A percentile compares a stretch with the other conserved stretches of the same genome.
phyloP scores from a whole-genome alignment of 768 basidiomycete species.

The Leccinum longicurvipes region DNA sequence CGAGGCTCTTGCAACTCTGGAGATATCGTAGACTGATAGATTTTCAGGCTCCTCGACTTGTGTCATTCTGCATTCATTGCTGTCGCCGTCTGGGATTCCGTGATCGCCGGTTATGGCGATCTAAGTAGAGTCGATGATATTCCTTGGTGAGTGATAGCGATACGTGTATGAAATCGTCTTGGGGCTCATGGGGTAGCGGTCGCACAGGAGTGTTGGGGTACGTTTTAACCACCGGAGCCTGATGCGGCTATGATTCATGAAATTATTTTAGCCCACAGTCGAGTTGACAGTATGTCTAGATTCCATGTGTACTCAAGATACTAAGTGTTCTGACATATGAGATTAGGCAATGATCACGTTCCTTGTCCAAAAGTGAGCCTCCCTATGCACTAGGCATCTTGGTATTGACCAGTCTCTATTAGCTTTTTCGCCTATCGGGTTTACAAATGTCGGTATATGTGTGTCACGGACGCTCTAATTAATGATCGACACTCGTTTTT shows the following conservation, averaged over 20 bases:
- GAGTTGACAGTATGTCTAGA: slow-evolving; percentile 17
- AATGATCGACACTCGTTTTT: not conserved
- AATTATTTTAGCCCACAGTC: slow-evolving; percentile 12
- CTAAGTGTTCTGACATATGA: not conserved
- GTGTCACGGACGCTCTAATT: not conserved
- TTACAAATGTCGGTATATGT: slow-evolving; percentile 16
- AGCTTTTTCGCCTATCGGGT: slow-evolving; percentile 27
- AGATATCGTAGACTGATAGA: not conserved
- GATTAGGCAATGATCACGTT: slow-evolving; percentile 26
- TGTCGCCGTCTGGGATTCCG: slow-evolving; percentile 24
- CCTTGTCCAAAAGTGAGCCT: slow-evolving; percentile 18
- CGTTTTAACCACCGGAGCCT: not conserved
- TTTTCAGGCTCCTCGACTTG: slow-evolving; percentile 21
- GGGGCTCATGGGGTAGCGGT: not conserved
- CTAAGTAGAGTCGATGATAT: slow-evolving; percentile 5
- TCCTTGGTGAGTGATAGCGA: slow-evolving; percentile 17
- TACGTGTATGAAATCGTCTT: not conserved
- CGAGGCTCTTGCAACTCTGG: not conserved
- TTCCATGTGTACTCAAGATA: not conserved
- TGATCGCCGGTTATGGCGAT: slow-evolving; percentile 20
- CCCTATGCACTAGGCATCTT: accelerated
- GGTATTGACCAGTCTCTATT: not conserved
- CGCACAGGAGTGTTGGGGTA: slow-evolving; percentile 24
- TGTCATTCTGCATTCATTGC: slow-evolving; percentile 23
- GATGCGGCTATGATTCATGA: not conserved